Base-by-base conservation (phyloP, 805 yeast genomes). In the Candida takata region DNA sequence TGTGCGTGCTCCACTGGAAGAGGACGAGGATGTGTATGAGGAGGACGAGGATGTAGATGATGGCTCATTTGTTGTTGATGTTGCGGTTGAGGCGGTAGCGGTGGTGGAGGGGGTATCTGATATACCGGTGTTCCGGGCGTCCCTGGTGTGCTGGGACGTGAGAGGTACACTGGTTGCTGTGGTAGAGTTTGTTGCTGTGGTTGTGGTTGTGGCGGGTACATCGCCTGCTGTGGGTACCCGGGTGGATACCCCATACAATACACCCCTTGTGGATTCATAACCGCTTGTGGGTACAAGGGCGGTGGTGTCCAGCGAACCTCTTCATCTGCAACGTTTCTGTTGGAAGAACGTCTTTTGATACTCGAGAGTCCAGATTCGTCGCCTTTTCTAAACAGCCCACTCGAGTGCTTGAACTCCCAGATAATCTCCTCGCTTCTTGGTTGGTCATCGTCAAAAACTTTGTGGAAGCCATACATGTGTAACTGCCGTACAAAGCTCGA, bases 401-500 rank as follows among this genome's bases (percentile, higher is more conserved):
- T 74, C 8, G 82, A 71, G 51, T 85, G 95, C 34, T 77, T 74
- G 58, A 85, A 85, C 60, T 86, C 95, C 95, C 95, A 85, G 14
- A 45, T 40, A 7, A 51, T 31, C 41, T 44, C 54, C 20, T 51
- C 56, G n/a, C 42, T 40, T 17, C 37, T 40, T 12, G 33, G 27
- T 10, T 34, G 26, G 7, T 40, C 37, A n/a, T 39, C 37, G 41
- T 51, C 58, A 36, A 52, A 47, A 63, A 72, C 79, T 61, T 88
- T 87, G 59, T 88, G 96, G 64, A 88, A 87, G 2, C 96, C 96
- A 57, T 87, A 87, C 97, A 88, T 90, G 64, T 90, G 95, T 31
- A 88, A 65, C 60, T 90, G 97, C 31, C 97, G 74, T 24, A 90
- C 95, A 64, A 90, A 90, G 41, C 90, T 79, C 17, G 95, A 86